Base-by-base conservation (phyloP, 208 protist species). In the Histomonas meleagridis region DNA sequence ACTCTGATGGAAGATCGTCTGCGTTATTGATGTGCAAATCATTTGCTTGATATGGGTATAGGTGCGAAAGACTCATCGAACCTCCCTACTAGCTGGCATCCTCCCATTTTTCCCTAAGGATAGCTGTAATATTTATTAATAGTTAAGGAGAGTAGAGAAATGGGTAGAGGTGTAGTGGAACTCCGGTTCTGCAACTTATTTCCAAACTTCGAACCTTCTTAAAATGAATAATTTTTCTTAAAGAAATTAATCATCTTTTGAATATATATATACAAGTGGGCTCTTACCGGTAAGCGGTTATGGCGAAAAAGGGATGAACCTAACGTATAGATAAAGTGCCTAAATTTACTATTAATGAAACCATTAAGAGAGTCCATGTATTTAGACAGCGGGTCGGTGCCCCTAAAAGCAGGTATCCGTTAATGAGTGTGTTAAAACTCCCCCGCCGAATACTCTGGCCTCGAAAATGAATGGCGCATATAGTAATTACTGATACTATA, bases 51-150 rank as follows among this genome's bases (percentile, higher is more conserved):
- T 26, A n/a, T 48, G 76, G 26, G 90, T 91, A 96, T 96, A 96
- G 95, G 94, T 95, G 95, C 95, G 95, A 96, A 96, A 96, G 95
- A 96, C 95, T 95, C 91, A 96, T 96, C 95, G 95, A 96, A 96
- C 95, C 93, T 94, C 95, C 95, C 95, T 96, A 96, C 94, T 96
- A 96, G 95, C 95, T 96, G 95, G 95, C 96, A 96, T 92, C 95
- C 93, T 96, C 95, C 95, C 95, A 96, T 96, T 94, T 96, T 96
- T 96, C 95, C 94, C 95, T 96, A 94, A 96, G 95, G 94, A 96
- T 96, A 95, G 95, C 95, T 93, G 93, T 91, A 92, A 92, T 90
- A 79, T 46, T 92, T 53, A 65, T 81, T 90, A 62, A 76, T 94
- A 95, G 95, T 95, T 93, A 94, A 92, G 95, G 92, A 90, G 93